A percentile compares a stretch with the other conserved stretches of the same genome.
phyloP scores from a whole-genome alignment of 129 eudicot species.

The Kitagawia praeruptora region DNA sequence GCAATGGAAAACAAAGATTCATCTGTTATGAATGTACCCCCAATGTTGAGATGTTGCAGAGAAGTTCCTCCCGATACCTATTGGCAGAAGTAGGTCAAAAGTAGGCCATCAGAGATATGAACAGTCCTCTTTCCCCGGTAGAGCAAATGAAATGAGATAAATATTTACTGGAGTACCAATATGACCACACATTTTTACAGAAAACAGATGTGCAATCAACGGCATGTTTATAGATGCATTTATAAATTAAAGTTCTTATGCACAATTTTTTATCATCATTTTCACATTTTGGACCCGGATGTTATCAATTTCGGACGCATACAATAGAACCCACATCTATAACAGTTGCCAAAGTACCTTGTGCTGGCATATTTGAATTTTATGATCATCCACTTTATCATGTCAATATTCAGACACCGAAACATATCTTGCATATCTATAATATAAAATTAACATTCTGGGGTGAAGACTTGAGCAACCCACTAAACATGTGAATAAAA shows the following conservation, averaged over 20 bases:
- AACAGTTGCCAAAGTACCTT: no score
- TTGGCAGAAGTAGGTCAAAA: background rate
- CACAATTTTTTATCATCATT: background rate
- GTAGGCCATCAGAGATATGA: background rate
- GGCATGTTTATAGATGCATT: background rate
- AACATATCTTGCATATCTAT: no score
- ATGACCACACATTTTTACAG: background rate
- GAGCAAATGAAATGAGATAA: background rate
- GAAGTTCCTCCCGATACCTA: constrained; percentile 83
- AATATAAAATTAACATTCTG: no score
- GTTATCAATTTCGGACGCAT: no score
- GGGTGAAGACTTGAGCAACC: no score
- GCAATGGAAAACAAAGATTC: constrained; percentile 77
- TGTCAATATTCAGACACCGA: no score
- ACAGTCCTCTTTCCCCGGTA: background rate
- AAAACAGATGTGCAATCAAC: background rate
- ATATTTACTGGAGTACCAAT: background rate
- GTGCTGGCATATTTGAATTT: no score
- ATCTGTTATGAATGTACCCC: constrained; percentile 91
- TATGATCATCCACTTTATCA: no score
- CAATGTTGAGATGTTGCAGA: constrained; percentile 75
- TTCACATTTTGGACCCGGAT: background rate
- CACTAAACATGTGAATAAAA: no score
- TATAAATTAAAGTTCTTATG: background rate
- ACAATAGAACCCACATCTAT: no score